phyloP scores from a whole-genome alignment of 176 grass and related monocot genomes.

The Oryza coarctata region DNA sequence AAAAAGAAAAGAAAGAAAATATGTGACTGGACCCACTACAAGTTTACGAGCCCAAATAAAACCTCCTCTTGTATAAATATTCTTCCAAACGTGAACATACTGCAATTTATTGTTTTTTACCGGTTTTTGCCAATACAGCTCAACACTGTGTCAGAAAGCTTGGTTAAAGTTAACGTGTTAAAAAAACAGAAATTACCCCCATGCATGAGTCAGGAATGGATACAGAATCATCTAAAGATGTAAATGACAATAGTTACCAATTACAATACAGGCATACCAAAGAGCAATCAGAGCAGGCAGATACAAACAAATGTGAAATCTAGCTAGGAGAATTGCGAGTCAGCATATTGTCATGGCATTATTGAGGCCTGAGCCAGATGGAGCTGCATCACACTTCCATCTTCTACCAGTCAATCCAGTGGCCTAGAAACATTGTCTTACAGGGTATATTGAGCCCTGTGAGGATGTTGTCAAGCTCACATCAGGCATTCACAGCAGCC shows the following conservation, averaged over 20 bases:
- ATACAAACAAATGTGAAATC: background rate
- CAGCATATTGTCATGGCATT: slow-evolving; percentile 3
- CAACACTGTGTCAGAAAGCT: background rate
- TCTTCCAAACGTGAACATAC: too few species aligned
- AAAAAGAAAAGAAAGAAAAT: too few species aligned
- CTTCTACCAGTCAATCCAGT: background rate
- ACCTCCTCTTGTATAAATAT: too few species aligned
- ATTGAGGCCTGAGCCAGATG: background rate
- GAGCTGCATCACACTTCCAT: background rate
- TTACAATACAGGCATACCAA: slow-evolving; percentile 1
- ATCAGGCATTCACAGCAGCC: slow-evolving; percentile 30
- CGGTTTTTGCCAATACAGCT: background rate
- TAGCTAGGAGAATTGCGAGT: slow-evolving; percentile 26
- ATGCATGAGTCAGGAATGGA: background rate
- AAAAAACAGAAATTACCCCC: background rate
- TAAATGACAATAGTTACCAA: background rate
- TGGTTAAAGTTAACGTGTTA: background rate
- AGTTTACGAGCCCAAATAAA: too few species aligned
- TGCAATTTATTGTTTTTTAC: background rate
- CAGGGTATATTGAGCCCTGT: background rate
- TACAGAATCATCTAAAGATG: background rate
- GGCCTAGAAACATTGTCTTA: background rate
- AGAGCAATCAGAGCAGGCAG: background rate
- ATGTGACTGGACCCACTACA: too few species aligned
- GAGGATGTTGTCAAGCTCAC: background rate